Evolutionary conservation across 139 green algal genomes (phyloP).

Genomic region (Chlorella sp.): DNA sequence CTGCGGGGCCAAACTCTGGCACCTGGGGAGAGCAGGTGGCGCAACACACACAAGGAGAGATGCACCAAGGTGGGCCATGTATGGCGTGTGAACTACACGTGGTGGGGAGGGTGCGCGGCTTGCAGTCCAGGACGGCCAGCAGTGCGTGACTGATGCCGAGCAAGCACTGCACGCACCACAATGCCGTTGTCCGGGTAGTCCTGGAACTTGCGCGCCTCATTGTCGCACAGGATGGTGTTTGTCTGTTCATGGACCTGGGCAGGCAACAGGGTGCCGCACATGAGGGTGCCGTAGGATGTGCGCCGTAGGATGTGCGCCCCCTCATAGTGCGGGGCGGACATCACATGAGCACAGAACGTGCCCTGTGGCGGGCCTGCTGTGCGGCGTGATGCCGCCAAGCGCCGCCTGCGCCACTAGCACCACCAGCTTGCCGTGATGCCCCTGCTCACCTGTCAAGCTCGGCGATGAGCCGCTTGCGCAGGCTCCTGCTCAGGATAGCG

Average conservation of each 20-base stretch:
- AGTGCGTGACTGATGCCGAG: neutral
- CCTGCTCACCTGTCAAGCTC: constrained; percentile 3
- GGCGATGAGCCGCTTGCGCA: neutral
- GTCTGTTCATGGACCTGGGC: constrained; percentile 1
- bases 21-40: neutral
- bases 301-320: too few species aligned
- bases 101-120: neutral
- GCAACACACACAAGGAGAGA: neutral
- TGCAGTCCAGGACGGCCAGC: neutral
- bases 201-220: constrained; percentile 4
- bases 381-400: too few species aligned
- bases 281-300: too few species aligned
- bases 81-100: neutral
- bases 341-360: too few species aligned
- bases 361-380: too few species aligned
- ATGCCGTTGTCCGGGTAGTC: neutral
- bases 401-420: neutral
- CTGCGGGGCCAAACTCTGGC: constrained; percentile 3
- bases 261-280: too few species aligned
- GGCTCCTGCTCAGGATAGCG: neutral
- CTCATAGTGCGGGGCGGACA: too few species aligned
- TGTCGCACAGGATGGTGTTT: constrained; percentile 4
- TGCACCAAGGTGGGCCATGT: neutral
- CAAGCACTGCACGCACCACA: neutral
- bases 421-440: too few species aligned